phyloP scores from a whole-genome alignment of 768 basidiomycete genomes.

The Termitomyces sp. region DNA sequence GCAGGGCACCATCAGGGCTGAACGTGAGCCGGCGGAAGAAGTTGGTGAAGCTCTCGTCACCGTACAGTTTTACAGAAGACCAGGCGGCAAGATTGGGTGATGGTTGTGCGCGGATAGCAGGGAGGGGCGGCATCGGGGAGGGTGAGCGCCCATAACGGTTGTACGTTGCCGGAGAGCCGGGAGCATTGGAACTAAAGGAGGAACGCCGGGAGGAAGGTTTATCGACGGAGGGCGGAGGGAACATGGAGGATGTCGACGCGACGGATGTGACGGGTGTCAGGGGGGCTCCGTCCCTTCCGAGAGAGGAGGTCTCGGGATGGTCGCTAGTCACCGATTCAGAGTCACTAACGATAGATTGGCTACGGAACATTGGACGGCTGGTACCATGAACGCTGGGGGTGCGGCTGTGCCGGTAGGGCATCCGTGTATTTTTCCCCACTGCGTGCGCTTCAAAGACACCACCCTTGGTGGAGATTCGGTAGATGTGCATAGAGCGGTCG shows the following conservation, averaged over 20 bases:
- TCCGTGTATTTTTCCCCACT: conserved; percentile 81
- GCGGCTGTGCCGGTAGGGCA: conserved; percentile 66
- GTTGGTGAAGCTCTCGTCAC: conserved; percentile 92
- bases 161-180: conserved; percentile 66
- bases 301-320: conserved; percentile 32
- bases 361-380: conserved; percentile 55
- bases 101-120: conserved; percentile 74
- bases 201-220: conserved; percentile 55
- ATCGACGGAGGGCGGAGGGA: conserved; percentile 67
- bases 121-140: conserved; percentile 88
- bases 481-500: conserved; percentile 95
- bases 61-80: conserved; percentile 80
- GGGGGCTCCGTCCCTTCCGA: conserved; percentile 33
- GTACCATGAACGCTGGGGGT: conserved; percentile 57
- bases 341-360: conserved; percentile 75
- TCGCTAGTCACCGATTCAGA: conserved; percentile 58
- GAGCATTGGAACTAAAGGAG: conserved; percentile 80
- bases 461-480: conserved; percentile 74
- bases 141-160: conserved; percentile 75
- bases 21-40: conserved; percentile 95
- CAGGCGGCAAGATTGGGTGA: conserved; percentile 41
- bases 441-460: conserved; percentile 89
- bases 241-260: conserved; percentile 64
- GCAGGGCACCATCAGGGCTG: conserved; percentile 89
- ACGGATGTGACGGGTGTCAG: conserved; percentile 70